Evolutionary conservation across 495 filamentous ascomycete species (phyloP).

Genomic region (Penicillium paxilli): DNA sequence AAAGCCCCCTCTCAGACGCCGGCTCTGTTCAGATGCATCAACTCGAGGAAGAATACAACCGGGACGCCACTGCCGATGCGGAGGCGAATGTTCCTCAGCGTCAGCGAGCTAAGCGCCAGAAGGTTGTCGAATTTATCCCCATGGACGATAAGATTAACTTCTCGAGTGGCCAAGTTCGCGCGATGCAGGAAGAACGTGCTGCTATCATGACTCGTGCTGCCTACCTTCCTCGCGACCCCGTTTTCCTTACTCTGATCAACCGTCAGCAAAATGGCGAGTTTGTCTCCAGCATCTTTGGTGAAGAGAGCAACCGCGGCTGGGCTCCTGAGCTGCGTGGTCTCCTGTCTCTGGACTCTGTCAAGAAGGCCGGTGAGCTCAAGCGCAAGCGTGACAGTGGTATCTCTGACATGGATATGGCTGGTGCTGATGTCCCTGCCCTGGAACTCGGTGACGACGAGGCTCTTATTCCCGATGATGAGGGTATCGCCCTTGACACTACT

Average conservation of each 20-base stretch:
- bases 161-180: constrained; percentile 61
- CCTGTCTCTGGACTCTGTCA: constrained; percentile 77
- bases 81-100: constrained; percentile 59
- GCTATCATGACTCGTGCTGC: constrained; percentile 76
- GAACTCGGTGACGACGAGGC: constrained; percentile 67
- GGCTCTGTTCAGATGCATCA: constrained; percentile 29
- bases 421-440: constrained; percentile 63
- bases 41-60: constrained; percentile 64
- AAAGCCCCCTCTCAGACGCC: constrained; percentile 41
- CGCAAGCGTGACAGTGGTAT: constrained; percentile 90
- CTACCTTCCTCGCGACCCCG: constrained; percentile 83
- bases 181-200: constrained; percentile 74
- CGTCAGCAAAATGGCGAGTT: constrained; percentile 88
- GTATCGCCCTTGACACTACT: constrained; percentile 54
- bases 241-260: constrained; percentile 82
- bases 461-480: constrained; percentile 44
- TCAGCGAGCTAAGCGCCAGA: constrained; percentile 75
- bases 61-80: constrained; percentile 54
- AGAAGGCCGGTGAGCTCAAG: constrained; percentile 79
- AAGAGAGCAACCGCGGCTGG: constrained; percentile 74
- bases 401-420: constrained; percentile 72
- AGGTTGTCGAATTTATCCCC: constrained; percentile 52
- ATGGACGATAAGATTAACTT: constrained; percentile 66
- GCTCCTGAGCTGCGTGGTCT: constrained; percentile 89
- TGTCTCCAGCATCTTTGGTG: constrained; percentile 72